Evolutionary conservation across 371 early-diverging fungal genomes (phyloP).

Genomic region (Syncephalis fuscata): DNA sequence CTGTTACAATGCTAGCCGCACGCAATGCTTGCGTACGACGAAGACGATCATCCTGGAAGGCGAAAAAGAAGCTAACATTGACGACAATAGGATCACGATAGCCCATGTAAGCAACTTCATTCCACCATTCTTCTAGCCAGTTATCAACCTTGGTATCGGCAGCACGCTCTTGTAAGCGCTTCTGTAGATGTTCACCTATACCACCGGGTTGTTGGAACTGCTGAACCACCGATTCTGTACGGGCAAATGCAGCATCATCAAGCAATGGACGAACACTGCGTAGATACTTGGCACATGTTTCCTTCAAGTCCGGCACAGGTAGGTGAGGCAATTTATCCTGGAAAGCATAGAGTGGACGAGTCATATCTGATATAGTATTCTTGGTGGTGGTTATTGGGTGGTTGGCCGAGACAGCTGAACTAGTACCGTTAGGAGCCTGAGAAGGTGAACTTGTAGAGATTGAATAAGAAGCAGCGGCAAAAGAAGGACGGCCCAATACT

Average conservation of each 20-base stretch:
- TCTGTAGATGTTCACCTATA: constrained; percentile 64
- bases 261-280: constrained; percentile 59
- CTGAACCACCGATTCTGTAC: constrained; percentile 46
- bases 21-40: constrained; percentile 59
- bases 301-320: constrained; percentile 75
- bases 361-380: no score
- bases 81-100: constrained; percentile 92
- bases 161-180: constrained; percentile 53
- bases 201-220: constrained; percentile 75
- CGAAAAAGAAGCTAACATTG: constrained; percentile 71
- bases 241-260: constrained; percentile 46
- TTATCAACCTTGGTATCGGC: constrained; percentile 43
- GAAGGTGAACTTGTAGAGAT: no score
- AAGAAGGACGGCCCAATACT: no score
- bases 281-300: constrained; percentile 67
- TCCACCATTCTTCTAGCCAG: constrained; percentile 97
- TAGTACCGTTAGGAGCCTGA: no score
- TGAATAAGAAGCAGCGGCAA: no score
- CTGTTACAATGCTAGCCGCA: constrained; percentile 76
- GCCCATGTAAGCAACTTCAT: constrained; percentile 78
- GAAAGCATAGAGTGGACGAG: constrained; percentile 34
- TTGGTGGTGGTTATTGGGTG: no score
- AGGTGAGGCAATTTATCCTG: constrained; percentile 62
- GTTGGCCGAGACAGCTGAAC: no score
- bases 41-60: constrained; percentile 67